Percentiles rank a stretch among this genome's conserved stretches.
These are phyloP conservation scores for Fusarium hainanense DNA, from an alignment of 2,329 filamentous ascomycete species.

Conservation along the genomic window DNA sequence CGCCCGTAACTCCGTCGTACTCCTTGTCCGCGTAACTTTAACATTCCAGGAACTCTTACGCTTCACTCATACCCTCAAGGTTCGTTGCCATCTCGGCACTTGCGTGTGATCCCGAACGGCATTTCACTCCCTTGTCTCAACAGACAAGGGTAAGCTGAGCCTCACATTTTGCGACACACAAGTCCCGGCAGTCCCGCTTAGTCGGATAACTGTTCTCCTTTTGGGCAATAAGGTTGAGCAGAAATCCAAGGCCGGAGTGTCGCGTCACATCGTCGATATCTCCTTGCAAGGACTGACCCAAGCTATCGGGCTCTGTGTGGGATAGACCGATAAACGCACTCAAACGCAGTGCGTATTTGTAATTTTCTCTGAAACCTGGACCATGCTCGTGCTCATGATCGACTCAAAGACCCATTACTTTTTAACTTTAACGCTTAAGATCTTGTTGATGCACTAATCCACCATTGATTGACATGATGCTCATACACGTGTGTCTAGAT, in stretches of 20 bases:
- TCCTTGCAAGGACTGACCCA: conserved; percentile 11
- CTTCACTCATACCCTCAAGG: conserved; percentile 7
- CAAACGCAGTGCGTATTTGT: background rate
- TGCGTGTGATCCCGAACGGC: conserved; percentile 27
- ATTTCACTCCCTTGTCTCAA: conserved; percentile 13
- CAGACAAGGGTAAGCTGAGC: conserved; percentile 13
- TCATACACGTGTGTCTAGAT: conserved; percentile 3
- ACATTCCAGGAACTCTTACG: background rate
- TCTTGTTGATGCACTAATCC: conserved; percentile 11
- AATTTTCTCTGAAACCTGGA: conserved; percentile 10
- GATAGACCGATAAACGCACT: conserved; percentile 23
- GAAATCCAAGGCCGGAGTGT: background rate
- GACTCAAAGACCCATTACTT: conserved; percentile 1
- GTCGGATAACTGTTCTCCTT: background rate
- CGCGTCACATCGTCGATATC: conserved; percentile 16
- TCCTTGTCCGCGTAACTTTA: conserved; percentile 4
- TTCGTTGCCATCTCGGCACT: conserved; percentile 24
- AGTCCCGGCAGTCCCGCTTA: conserved; percentile 2
- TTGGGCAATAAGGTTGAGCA: background rate
- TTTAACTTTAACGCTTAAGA: conserved; percentile 11
- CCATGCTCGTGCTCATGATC: conserved; percentile 18
- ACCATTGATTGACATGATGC: conserved; percentile 3
- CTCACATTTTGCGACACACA: background rate
- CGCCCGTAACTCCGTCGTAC: background rate
- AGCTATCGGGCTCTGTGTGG: conserved; percentile 17